Evolutionary conservation across 2,329 filamentous ascomycete genomes (phyloP).

Genomic region (Fusarium pseudoanthophilum): DNA sequence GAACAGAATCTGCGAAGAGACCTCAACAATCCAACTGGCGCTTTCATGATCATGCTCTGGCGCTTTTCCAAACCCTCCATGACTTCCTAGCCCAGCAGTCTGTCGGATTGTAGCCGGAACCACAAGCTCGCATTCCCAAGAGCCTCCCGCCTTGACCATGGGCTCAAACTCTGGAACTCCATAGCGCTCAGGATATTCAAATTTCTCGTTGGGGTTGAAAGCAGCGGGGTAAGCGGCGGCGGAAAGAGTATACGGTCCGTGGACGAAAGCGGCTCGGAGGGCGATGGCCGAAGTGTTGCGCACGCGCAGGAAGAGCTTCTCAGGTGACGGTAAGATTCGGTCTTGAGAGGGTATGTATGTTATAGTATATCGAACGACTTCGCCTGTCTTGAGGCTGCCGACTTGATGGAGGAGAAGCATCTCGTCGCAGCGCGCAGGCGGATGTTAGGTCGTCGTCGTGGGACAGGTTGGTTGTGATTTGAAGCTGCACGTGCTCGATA

Average conservation of each 20-base stretch:
- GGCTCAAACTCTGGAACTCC: conserved; percentile 93
- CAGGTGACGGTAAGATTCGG: conserved; percentile 87
- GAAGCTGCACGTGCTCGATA: conserved; percentile 17
- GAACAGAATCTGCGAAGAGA: conserved; percentile 93
- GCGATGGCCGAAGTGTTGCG: conserved; percentile 93
- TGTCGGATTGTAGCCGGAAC: conserved; percentile 83
- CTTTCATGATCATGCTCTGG: conserved; percentile 62
- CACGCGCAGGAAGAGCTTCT: conserved; percentile 83
- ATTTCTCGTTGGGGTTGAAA: conserved; percentile 85
- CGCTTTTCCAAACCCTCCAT: conserved; percentile 59
- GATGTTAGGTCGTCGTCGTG: conserved; percentile 13
- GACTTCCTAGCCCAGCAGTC: conserved; percentile 62
- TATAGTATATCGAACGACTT: conserved; percentile 90
- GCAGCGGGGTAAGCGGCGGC: conserved; percentile 85
- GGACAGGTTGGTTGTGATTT: not conserved
- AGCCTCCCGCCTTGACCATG: conserved; percentile 92
- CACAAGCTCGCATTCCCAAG: conserved; percentile 81
- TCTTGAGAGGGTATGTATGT: conserved; percentile 92
- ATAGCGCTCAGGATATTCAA: conserved; percentile 74
- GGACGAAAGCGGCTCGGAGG: conserved; percentile 92
- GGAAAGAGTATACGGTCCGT: conserved; percentile 92
- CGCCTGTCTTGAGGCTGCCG: conserved; percentile 92
- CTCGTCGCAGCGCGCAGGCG: conserved; percentile 28
- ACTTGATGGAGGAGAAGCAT: conserved; percentile 95
- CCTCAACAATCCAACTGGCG: conserved; percentile 89